phyloP scores from a whole-genome alignment of 495 filamentous ascomycete genomes.

The Penicillium steckii region DNA sequence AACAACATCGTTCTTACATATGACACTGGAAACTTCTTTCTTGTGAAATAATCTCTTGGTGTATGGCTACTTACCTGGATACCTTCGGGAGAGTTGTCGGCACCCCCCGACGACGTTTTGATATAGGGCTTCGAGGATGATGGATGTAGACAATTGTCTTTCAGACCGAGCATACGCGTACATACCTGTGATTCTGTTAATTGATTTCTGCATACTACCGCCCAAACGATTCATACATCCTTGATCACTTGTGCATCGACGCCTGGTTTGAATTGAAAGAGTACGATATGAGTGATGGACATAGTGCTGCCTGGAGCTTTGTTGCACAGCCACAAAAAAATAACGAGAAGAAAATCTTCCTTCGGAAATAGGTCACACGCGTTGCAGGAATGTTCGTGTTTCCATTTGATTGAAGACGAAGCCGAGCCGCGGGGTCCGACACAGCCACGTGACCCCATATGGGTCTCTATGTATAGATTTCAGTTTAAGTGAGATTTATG shows the following conservation, averaged over 20 bases:
- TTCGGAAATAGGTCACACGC: too few species aligned
- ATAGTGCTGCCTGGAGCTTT: conserved; percentile 24
- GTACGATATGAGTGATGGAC: conserved; percentile 58
- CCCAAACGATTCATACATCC: conserved; percentile 38
- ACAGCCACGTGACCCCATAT: not conserved
- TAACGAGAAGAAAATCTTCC: not conserved
- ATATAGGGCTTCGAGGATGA: conserved; percentile 48
- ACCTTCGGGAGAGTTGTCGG: conserved; percentile 64
- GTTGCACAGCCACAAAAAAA: not conserved
- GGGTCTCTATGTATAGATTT: too few species aligned
- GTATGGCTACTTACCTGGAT: conserved; percentile 48
- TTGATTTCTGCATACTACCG: not conserved
- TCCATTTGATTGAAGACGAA: not conserved
- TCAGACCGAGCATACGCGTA: conserved; percentile 36
- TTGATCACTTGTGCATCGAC: conserved; percentile 38
- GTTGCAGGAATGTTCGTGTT: not conserved
- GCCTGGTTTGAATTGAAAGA: conserved; percentile 59
- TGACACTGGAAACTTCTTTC: not conserved
- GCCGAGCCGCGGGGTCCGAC: not conserved
- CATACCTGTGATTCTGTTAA: conserved; percentile 19
- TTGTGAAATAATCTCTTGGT: not conserved
- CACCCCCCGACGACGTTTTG: conserved; percentile 54
- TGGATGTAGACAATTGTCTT: conserved; percentile 44
- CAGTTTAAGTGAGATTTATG: not conserved
- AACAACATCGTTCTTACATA: too few species aligned